Conservation (phyloP, 2,329 filamentous ascomycete genomes). For the Stagonosporopsis vannaccii region DNA sequence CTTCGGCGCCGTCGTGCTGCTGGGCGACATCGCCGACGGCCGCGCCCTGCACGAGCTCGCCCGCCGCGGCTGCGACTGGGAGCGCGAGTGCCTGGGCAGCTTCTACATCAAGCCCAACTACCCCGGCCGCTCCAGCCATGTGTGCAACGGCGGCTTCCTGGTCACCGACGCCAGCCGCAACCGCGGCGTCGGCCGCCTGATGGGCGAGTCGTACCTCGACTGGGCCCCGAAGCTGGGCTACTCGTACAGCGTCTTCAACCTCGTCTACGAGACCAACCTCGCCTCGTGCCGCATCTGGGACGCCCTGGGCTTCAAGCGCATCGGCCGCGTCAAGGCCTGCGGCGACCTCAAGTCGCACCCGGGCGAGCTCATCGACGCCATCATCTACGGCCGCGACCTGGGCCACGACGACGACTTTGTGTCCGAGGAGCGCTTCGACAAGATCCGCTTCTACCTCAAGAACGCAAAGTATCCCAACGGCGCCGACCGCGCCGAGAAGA, state of each 20-base stretch:
- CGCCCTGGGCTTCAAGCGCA: conserved; percentile 88
- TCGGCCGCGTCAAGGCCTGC: conserved; percentile 73
- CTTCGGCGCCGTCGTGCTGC: conserved; percentile 86
- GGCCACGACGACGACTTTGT: conserved; percentile 78
- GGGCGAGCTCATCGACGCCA: conserved; percentile 57
- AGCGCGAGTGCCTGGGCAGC: conserved; percentile 81
- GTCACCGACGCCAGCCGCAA: conserved; percentile 58
- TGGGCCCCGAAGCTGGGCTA: conserved; percentile 72
- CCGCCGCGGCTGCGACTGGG: conserved; percentile 69
- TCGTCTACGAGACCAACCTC: conserved; percentile 93
- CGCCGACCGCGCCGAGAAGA: conserved; percentile 94
- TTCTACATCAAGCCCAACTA: conserved; percentile 97
- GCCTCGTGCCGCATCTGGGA: conserved; percentile 93
- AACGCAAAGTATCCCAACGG: conserved; percentile 92
- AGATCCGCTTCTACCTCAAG: conserved; percentile 97
- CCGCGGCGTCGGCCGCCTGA: conserved; percentile 58
- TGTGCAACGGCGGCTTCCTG: conserved; percentile 72
- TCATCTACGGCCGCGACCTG: conserved; percentile 68
- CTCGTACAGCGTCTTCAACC: conserved; percentile 91
- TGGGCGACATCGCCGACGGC: conserved; percentile 70
- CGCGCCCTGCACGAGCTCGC: conserved; percentile 60
- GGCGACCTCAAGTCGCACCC: conserved; percentile 59
- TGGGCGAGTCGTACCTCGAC: conserved; percentile 61
- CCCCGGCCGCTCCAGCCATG: conserved; percentile 86
- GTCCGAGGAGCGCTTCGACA: conserved; percentile 96